Percentiles rank a stretch among this genome's conserved stretches.
These are phyloP conservation scores for Astrothelium subdiscretum DNA, from an alignment of 495 filamentous ascomycete species.

Conservation along the genomic window DNA sequence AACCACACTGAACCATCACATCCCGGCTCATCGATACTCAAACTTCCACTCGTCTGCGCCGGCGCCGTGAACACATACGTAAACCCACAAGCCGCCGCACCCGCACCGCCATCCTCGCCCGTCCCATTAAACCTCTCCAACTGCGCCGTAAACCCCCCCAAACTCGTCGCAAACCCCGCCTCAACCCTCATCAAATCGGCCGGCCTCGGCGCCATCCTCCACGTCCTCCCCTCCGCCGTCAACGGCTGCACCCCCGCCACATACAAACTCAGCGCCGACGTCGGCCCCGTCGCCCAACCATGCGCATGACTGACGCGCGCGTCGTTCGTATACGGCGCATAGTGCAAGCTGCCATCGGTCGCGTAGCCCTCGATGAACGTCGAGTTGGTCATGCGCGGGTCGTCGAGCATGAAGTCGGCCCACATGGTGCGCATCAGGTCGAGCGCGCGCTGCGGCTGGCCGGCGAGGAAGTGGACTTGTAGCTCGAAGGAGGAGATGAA, in stretches of 20 bases:
- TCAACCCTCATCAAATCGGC: slow-evolving; percentile 39
- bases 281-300: slow-evolving; percentile 51
- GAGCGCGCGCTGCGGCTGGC: slow-evolving; percentile 36
- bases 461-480: slow-evolving; percentile 42
- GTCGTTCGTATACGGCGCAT: slow-evolving; percentile 43
- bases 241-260: slow-evolving; percentile 43
- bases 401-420: slow-evolving; percentile 48
- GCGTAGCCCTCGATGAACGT: slow-evolving; percentile 52
- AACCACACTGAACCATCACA: slow-evolving; percentile 6
- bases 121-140: slow-evolving; percentile 9
- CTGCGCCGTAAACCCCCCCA: slow-evolving; percentile 40
- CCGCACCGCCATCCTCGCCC: slow-evolving; percentile 27
- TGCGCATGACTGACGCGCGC: slow-evolving; percentile 47
- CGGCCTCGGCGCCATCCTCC: slow-evolving; percentile 41
- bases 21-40: slow-evolving; percentile 27
- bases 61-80: slow-evolving; percentile 30
- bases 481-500: slow-evolving; percentile 53
- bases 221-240: slow-evolving; percentile 37
- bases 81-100: slow-evolving; percentile 11
- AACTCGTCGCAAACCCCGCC: slow-evolving; percentile 43
- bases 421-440: slow-evolving; percentile 47
- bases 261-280: slow-evolving; percentile 40
- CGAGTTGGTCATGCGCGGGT: slow-evolving; percentile 47
- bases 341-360: slow-evolving; percentile 43
- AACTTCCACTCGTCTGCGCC: slow-evolving; percentile 33